Evolutionary conservation across 305 asterid species (phyloP).

Genomic region (Solanum chacoense): DNA sequence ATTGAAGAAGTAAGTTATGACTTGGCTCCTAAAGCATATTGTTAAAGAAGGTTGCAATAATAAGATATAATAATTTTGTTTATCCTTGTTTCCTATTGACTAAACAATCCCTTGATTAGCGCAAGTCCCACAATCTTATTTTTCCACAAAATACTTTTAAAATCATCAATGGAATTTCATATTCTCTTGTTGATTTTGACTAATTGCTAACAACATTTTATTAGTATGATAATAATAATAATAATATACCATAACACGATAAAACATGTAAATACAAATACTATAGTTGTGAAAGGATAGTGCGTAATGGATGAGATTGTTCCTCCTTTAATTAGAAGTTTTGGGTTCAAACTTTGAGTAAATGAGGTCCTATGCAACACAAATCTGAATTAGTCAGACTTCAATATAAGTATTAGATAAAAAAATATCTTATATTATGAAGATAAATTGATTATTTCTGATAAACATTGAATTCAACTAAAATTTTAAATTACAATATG

Average conservation of each 20-base stretch:
- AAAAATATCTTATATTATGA: not conserved
- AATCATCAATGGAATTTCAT: not conserved
- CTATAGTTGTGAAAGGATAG: not conserved
- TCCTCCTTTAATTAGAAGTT: too few species aligned
- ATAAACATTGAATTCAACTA: not conserved
- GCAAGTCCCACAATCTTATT: not conserved
- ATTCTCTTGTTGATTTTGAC: not conserved
- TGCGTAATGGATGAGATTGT: too few species aligned
- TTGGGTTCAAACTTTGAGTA: too few species aligned
- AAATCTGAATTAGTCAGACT: too few species aligned
- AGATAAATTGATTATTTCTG: not conserved
- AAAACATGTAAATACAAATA: not conserved
- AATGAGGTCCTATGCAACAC: not conserved
- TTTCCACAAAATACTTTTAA: not conserved
- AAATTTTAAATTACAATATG: not conserved
- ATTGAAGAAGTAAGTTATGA: not conserved
- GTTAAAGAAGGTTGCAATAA: not conserved
- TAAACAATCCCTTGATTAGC: conserved; percentile 29
- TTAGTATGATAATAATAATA: not conserved
- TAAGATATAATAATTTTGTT: not conserved
- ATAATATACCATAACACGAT: not conserved
- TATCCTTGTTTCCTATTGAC: conserved; percentile 9
- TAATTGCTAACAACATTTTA: not conserved
- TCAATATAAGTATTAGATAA: too few species aligned
- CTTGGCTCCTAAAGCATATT: not conserved